These are phyloP conservation scores for Chalciporus sphaerocephalus DNA, from an alignment of 768 basidiomycete genomes.

Conservation along the genomic window DNA sequence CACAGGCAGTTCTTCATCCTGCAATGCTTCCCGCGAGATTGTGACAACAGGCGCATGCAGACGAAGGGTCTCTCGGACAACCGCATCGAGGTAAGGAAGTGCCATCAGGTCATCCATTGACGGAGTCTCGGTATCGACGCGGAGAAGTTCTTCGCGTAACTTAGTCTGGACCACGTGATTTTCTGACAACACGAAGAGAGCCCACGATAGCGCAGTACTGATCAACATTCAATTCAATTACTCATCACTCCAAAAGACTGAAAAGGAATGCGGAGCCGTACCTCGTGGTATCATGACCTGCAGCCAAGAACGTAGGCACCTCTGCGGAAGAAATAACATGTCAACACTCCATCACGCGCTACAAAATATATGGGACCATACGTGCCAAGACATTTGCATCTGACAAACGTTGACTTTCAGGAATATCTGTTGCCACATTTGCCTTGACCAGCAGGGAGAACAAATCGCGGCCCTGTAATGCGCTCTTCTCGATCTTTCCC, in stretches of 20 bases:
- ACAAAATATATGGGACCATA: slow-evolving; percentile 27
- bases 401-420: slow-evolving; percentile 49
- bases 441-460: slow-evolving; percentile 57
- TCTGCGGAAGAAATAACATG: slow-evolving; percentile 33
- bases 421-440: slow-evolving; percentile 59
- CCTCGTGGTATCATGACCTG: slow-evolving; percentile 60
- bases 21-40: slow-evolving; percentile 41
- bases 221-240: too few species aligned
- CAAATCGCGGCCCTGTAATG: slow-evolving; percentile 45
- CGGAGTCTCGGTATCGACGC: slow-evolving; percentile 51
- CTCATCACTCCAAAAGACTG: too few species aligned
- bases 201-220: slow-evolving; percentile 51
- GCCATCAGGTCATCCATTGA: slow-evolving; percentile 65
- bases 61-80: slow-evolving; percentile 58
- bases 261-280: slow-evolving; percentile 9
- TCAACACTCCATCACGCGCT: too few species aligned
- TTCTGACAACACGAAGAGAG: slow-evolving; percentile 51
- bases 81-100: slow-evolving; percentile 66
- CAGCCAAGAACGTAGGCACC: slow-evolving; percentile 57
- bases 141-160: slow-evolving; percentile 55
- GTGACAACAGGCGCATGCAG: slow-evolving; percentile 48
- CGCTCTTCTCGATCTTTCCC: slow-evolving; percentile 33
- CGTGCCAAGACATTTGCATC: slow-evolving; percentile 60
- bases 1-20: slow-evolving; percentile 53
- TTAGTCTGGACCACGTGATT: slow-evolving; percentile 47